Evolutionary conservation across 768 basidiomycete species (phyloP).

Genomic region (Russula compacta): DNA sequence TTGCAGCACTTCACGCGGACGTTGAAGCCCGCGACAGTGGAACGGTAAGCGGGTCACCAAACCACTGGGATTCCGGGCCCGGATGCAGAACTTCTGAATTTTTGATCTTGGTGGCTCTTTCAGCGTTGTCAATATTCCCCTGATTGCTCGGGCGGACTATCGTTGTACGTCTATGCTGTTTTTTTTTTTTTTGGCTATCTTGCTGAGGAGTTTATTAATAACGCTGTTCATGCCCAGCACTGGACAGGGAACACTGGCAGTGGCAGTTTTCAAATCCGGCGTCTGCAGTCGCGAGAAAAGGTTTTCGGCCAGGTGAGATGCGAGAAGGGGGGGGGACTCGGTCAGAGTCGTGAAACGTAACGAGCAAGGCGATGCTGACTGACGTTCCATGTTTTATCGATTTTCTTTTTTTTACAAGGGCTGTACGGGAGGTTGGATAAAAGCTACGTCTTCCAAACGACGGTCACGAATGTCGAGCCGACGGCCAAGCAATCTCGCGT

Average conservation of each 20-base stretch:
- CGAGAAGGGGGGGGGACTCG: too few species aligned
- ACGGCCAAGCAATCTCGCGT: conserved; percentile 70
- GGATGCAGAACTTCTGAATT: background rate
- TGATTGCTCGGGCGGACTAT: conserved; percentile 54
- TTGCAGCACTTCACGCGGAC: conserved; percentile 63
- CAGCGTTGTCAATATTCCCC: conserved; percentile 54
- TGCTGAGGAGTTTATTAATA: background rate
- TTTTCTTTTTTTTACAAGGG: conserved; percentile 24
- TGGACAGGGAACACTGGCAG: conserved; percentile 40
- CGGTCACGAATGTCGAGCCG: conserved; percentile 69
- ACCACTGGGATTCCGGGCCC: background rate
- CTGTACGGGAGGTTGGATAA: conserved; percentile 54
- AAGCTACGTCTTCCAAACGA: conserved; percentile 55
- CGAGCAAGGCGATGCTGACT: background rate
- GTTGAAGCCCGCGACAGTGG: conserved; percentile 41
- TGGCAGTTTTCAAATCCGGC: conserved; percentile 54
- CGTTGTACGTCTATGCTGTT: conserved; percentile 33
- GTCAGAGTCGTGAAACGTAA: too few species aligned
- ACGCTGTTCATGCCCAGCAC: conserved; percentile 25
- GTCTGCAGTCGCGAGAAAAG: conserved; percentile 44
- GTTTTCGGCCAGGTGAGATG: conserved; percentile 42
- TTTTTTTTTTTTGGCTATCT: background rate
- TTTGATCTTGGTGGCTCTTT: background rate
- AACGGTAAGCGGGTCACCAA: conserved; percentile 35
- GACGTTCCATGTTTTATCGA: too few species aligned